Evolutionary conservation across 2,329 filamentous ascomycete genomes (phyloP).

Genomic region (Biscogniauxia sp.): DNA sequence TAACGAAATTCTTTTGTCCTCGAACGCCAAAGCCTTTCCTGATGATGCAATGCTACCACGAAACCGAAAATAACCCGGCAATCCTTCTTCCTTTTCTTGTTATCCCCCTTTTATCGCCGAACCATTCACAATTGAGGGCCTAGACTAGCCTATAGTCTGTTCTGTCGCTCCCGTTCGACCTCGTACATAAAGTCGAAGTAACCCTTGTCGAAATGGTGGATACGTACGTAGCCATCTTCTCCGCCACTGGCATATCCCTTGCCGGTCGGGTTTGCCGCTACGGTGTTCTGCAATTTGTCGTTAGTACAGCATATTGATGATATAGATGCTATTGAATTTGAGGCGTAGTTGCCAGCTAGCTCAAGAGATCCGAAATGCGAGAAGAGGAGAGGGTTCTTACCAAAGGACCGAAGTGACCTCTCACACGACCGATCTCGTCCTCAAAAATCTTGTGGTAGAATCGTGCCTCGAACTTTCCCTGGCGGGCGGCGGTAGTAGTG

Average conservation of each 20-base stretch:
- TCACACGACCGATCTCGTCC: constrained; percentile 95
- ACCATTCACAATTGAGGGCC: constrained; percentile 10
- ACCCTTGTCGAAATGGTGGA: constrained; percentile 97
- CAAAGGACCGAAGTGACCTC: constrained; percentile 93
- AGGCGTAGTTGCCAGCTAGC: not conserved
- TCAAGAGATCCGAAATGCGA: too few relatives aligned
- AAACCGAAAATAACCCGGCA: constrained; percentile 25
- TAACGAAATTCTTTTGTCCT: constrained; percentile 15
- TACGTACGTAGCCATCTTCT: constrained; percentile 97
- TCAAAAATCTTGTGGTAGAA: constrained; percentile 99
- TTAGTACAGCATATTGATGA: constrained; percentile 4
- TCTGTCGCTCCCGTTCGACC: constrained; percentile 79
- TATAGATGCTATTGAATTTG: not conserved
- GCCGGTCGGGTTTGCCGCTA: constrained; percentile 88
- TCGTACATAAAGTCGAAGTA: constrained; percentile 99
- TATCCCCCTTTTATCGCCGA: constrained; percentile 4
- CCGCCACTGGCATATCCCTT: constrained; percentile 92
- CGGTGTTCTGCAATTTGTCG: constrained; percentile 64
- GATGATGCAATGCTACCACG: constrained; percentile 30
- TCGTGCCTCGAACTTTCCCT: constrained; percentile 98
- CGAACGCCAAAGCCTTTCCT: constrained; percentile 29
- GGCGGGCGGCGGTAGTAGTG: constrained; percentile 86
- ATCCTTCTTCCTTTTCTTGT: constrained; percentile 6
- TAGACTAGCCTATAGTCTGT: constrained; percentile 29
- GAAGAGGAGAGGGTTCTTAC: constrained; percentile 30